Percentiles rank a stretch among this genome's conserved stretches.
phyloP scores from a whole-genome alignment of 108 stramenopile species.

The Mediolabrus comicus region DNA sequence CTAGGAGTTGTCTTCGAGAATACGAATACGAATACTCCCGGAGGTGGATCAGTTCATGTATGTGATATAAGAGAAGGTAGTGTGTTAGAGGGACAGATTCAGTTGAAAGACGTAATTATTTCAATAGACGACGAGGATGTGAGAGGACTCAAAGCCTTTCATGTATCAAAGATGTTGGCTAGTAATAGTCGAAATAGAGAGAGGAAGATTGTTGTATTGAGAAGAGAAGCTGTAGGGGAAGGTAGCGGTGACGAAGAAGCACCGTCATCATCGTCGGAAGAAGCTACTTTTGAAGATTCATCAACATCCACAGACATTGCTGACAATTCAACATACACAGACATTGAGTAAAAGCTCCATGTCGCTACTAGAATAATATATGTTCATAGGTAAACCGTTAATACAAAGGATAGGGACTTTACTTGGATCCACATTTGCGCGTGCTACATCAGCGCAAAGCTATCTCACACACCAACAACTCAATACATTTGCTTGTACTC shows the following conservation, averaged over 20 bases:
- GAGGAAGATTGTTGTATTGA: constrained; percentile 23
- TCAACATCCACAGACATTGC: no score
- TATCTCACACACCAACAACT: background rate
- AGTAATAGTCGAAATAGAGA: constrained; percentile 16
- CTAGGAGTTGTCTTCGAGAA: constrained; percentile 11
- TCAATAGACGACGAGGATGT: constrained; percentile 62
- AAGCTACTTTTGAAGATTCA: no score
- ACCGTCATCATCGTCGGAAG: no score
- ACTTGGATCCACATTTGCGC: background rate
- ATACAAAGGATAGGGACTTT: background rate
- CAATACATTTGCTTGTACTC: constrained; percentile 76
- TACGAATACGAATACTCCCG: background rate
- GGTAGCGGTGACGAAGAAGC: background rate
- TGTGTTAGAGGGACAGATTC: constrained; percentile 48
- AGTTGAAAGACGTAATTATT: constrained; percentile 55
- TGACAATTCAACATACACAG: no score
- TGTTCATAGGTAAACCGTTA: background rate
- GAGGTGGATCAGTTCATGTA: constrained; percentile 20
- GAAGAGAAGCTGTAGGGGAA: background rate
- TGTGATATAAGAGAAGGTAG: constrained; percentile 11
- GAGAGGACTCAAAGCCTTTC: constrained; percentile 29
- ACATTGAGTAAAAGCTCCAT: no score
- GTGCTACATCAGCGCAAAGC: background rate
- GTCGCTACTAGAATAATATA: no score
- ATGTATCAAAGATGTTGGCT: constrained; percentile 33